Evolutionary conservation across 257 asterid species (phyloP).

Genomic region (Plectranthus barbatus): DNA sequence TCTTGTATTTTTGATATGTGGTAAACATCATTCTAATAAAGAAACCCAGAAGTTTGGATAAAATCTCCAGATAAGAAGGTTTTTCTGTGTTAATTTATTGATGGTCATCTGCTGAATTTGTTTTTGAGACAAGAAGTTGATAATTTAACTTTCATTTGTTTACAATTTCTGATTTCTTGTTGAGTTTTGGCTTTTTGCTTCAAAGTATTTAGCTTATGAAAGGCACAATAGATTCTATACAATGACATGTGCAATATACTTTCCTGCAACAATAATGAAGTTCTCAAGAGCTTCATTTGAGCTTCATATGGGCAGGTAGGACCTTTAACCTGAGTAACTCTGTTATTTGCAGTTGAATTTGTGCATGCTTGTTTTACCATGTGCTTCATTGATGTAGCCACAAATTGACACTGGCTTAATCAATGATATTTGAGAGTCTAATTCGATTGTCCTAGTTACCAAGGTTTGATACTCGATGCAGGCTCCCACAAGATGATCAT

Average conservation of each 20-base stretch:
- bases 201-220: neutral
- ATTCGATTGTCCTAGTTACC: neutral
- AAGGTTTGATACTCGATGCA: slow-evolving; percentile 3
- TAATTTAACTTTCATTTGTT: neutral
- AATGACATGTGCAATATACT: neutral
- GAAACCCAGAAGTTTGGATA: neutral
- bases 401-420: neutral
- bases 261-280: neutral
- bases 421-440: neutral
- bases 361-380: slow-evolving; percentile 1
- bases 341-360: slow-evolving; percentile 2
- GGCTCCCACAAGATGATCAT: neutral
- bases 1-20: neutral
- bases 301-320: slow-evolving; percentile 1
- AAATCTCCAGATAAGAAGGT: neutral
- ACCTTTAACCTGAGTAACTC: neutral
- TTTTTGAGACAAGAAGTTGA: neutral
- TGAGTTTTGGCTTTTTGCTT: neutral
- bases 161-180: neutral
- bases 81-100: neutral
- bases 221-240: neutral
- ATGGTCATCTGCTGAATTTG: neutral
- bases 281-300: slow-evolving; percentile 3
- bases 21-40: neutral
- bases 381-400: neutral